Conservation (phyloP, 2,329 filamentous ascomycete species). For the Clarireedia paspali region DNA sequence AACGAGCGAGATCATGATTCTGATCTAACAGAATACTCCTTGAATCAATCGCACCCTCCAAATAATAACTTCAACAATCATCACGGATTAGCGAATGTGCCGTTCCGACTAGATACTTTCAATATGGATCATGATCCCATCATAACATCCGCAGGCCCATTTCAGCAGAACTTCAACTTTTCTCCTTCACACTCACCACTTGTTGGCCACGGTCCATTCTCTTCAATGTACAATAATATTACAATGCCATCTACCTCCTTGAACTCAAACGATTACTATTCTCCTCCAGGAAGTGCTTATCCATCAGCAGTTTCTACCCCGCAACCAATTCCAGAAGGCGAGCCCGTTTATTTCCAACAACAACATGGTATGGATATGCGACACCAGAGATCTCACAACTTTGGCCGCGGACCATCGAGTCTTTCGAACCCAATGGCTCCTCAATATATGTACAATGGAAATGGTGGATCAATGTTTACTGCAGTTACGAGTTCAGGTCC, state of each 20-base stretch:
- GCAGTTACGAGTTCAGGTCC: conserved; percentile 42
- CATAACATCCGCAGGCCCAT: conserved; percentile 58
- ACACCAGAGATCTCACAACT: conserved; percentile 40
- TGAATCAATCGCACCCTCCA: conserved; percentile 43
- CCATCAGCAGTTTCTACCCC: conserved; percentile 64
- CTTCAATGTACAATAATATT: conserved; percentile 51
- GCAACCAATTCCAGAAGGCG: conserved; percentile 56
- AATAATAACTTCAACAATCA: conserved; percentile 24
- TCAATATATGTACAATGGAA: conserved; percentile 55
- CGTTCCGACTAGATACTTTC: conserved; percentile 50
- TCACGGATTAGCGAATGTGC: conserved; percentile 36
- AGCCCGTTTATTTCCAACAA: conserved; percentile 56
- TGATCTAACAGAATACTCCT: conserved; percentile 56
- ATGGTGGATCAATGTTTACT: conserved; percentile 50
- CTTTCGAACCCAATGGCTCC: conserved; percentile 52
- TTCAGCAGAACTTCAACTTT: conserved; percentile 61
- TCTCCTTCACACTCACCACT: conserved; percentile 65
- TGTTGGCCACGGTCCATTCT: conserved; percentile 51
- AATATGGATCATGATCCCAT: conserved; percentile 50
- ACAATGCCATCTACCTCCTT: conserved; percentile 55
- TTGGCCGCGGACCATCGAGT: conserved; percentile 40
- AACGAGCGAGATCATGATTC: conserved; percentile 54
- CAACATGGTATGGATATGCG: conserved; percentile 40
- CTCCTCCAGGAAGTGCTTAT: conserved; percentile 61
- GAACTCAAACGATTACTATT: conserved; percentile 63